Base-by-base conservation (phyloP, 306 rosid species). In the Pueraria montana region DNA sequence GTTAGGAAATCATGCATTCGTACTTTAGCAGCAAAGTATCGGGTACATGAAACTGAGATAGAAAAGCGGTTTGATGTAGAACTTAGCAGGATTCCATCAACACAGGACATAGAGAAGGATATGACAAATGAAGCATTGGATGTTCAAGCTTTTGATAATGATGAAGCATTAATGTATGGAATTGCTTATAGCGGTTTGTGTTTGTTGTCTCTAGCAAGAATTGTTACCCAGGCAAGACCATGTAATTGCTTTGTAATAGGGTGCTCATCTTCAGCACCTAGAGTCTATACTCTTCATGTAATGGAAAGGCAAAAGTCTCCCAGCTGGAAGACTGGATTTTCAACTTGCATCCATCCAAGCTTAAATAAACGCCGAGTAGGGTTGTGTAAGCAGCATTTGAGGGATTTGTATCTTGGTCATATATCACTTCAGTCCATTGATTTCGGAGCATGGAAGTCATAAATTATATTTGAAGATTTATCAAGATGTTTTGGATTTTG, bases 271-370 rank as follows among this genome's bases (percentile, higher is more conserved):
- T 53, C 92, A 1, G 97, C 97, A 14, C 97, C 91, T 43, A 86
- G 90, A 75, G 97, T 95, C 36, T 93, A 95, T 80, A 89, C 86
- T 66, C 94, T 95, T 82, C 95, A 93, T 69, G 93, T 95, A 46
- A 95, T 95, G 98, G 98, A 91, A 88, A 92, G 91, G 81, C 98
- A 95, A 86, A 95, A 87, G 65, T 90, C 92, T 87, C 97, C 97
- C 10, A 93, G 97, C 77, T 93, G 97, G 98, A 93, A 88, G 83
- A 91, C 98, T 26, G 98, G 98, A 52, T 95, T 95, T 90, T 84
- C 97, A 50, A 84, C 89, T 59, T 93, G 91, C 77, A 95, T 95
- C 59, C 98, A 95, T 86, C 97, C 97, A 53, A 91, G 97, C 90
- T 87, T 95, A 88, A 90, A 93, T 83, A 85, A 89, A 80, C 78